A percentile compares a stretch with the other conserved stretches of the same genome.
These are phyloP conservation scores for Trypanosomatidae sp. DNA, from an alignment of 208 protist genomes.

Conservation along the genomic window DNA sequence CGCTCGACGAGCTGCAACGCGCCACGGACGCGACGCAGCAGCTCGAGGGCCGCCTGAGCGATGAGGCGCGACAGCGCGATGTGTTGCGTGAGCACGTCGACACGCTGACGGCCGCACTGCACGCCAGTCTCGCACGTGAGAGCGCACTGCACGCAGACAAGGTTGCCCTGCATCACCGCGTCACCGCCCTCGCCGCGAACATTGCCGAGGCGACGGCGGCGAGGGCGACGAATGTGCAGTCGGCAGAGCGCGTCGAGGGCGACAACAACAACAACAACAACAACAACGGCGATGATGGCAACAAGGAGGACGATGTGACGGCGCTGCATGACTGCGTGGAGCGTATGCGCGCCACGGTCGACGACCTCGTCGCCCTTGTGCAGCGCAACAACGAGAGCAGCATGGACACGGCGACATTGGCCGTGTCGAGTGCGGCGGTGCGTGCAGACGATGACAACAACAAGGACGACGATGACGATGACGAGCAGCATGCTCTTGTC, in stretches of 20 bases:
- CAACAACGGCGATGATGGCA: not conserved
- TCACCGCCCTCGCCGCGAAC: slow-evolving; percentile 9
- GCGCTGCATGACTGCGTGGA: no score
- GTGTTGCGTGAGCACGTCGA: slow-evolving; percentile 23
- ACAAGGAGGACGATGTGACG: not conserved
- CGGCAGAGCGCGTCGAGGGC: not conserved
- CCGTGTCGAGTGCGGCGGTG: no score
- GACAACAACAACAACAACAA: not conserved
- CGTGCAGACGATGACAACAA: no score
- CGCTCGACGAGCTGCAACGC: slow-evolving; percentile 10
- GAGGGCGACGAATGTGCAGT: not conserved
- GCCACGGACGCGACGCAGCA: slow-evolving; percentile 8
- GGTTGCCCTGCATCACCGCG: slow-evolving; percentile 19
- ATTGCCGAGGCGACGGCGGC: not conserved
- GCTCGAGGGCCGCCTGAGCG: slow-evolving; percentile 6
- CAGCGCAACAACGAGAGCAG: no score
- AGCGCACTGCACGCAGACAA: slow-evolving; percentile 16
- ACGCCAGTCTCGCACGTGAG: slow-evolving; percentile 22
- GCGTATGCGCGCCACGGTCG: no score
- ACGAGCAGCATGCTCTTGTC: no score
- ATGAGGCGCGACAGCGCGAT: slow-evolving; percentile 7
- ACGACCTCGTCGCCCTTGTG: no score
- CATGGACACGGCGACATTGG: no score
- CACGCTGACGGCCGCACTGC: slow-evolving; percentile 17
- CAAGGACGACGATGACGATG: no score